These are phyloP conservation scores for Euphrasia arctica DNA, from an alignment of 305 asterid genomes.

Conservation along the genomic window DNA sequence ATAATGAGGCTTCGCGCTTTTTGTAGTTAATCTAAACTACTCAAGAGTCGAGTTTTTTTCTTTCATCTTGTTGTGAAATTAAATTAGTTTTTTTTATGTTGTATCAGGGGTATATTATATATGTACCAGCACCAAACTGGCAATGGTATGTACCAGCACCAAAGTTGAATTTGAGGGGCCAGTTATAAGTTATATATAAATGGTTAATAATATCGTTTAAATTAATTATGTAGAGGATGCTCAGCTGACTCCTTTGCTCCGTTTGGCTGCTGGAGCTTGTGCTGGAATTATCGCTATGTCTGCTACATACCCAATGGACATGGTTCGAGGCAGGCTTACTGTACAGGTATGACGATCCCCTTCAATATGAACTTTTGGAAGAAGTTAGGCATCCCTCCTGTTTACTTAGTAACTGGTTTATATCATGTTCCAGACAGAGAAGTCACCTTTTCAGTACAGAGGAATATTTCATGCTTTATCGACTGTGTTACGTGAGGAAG, in stretches of 20 bases:
- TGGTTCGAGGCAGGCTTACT: conserved; percentile 96
- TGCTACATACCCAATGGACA: conserved; percentile 99
- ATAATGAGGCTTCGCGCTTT: background rate
- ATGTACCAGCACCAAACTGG: conserved; percentile 80
- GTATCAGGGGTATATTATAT: conserved; percentile 83
- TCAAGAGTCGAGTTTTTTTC: conserved; percentile 8
- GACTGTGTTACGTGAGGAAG: conserved; percentile 97
- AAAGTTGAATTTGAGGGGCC: conserved; percentile 13
- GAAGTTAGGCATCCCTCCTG: conserved; percentile 11
- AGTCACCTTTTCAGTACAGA: conserved; percentile 84
- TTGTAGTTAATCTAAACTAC: conserved; percentile 12
- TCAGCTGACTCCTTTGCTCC: conserved; percentile 82
- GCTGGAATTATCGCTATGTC: conserved; percentile 99
- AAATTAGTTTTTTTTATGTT: conserved; percentile 26
- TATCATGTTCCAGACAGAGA: conserved; percentile 65
- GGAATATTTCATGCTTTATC: conserved; percentile 94
- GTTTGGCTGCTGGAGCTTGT: conserved; percentile 98
- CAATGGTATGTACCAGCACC: conserved; percentile 54
- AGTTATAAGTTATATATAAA: background rate
- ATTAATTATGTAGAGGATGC: conserved; percentile 69
- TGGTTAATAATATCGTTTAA: conserved; percentile 16
- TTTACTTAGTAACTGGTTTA: conserved; percentile 5
- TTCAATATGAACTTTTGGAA: conserved; percentile 23
- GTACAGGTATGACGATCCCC: conserved; percentile 62
- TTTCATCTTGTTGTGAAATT: conserved; percentile 18